Evolutionary conservation across 176 grass and related monocot species (phyloP).

Genomic region (barley (Hordeum vulgare)): MorexV3_pseudomolecules_assembly NC_058524.1:251032056-251032555

Average conservation of each 20-base stretch:
- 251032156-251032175: neutral
- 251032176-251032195: neutral
- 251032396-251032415: neutral
- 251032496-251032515: neutral
- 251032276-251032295: neutral
- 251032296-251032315: neutral
- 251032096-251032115: neutral
- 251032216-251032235: neutral
- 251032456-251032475: neutral
- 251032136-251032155: neutral
- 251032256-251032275: constrained; percentile 27
- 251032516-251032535: neutral
- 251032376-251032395: neutral
- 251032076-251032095: neutral
- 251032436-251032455: neutral
- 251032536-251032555: neutral
- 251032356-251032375: neutral
- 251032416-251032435: neutral
- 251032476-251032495: neutral
- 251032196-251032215: neutral
- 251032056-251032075: neutral
- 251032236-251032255: neutral
- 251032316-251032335: neutral
- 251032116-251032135: neutral
- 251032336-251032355: neutral